phyloP scores from a whole-genome alignment of 1,284 basidiomycete genomes.

The Boletus semigastroideus region DNA sequence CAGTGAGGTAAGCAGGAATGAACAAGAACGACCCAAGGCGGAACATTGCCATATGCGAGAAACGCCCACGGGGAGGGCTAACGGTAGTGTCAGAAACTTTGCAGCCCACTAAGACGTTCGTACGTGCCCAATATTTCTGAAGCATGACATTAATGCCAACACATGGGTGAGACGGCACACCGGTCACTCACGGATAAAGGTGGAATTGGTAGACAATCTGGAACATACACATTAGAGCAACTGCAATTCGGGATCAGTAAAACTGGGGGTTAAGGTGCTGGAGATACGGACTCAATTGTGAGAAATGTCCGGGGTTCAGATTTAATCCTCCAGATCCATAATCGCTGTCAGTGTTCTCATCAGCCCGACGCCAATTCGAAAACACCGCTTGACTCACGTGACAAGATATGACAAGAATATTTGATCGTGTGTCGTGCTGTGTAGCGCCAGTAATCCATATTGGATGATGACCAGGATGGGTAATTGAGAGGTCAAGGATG shows the following conservation, averaged over 20 bases:
- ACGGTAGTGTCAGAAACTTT: constrained; percentile 14
- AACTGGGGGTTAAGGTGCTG: not conserved
- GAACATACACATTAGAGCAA: constrained; percentile 78
- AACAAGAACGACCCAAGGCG: constrained; percentile 74
- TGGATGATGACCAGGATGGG: constrained; percentile 74
- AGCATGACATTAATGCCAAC: not conserved
- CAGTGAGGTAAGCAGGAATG: constrained; percentile 76
- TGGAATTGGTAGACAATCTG: constrained; percentile 84
- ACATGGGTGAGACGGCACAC: constrained; percentile 14
- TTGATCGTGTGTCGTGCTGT: constrained; percentile 84
- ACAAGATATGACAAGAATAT: constrained; percentile 82
- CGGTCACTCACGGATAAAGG: constrained; percentile 72
- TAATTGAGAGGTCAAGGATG: constrained; percentile 63
- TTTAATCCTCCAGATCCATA: constrained; percentile 72
- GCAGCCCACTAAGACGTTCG: constrained; percentile 16
- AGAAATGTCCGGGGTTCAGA: constrained; percentile 76
- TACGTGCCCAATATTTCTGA: constrained; percentile 56
- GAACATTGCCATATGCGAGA: constrained; percentile 84
- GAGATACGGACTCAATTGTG: constrained; percentile 71
- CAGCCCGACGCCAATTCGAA: not conserved
- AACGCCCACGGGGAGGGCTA: constrained; percentile 71
- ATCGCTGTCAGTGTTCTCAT: constrained; percentile 44
- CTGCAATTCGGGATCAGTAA: constrained; percentile 36
- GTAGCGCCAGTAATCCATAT: constrained; percentile 76
- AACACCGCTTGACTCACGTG: constrained; percentile 50